These are phyloP conservation scores for Xylariomycetidae sp. DNA, from an alignment of 2,329 filamentous ascomycete species.

Conservation along the genomic window DNA sequence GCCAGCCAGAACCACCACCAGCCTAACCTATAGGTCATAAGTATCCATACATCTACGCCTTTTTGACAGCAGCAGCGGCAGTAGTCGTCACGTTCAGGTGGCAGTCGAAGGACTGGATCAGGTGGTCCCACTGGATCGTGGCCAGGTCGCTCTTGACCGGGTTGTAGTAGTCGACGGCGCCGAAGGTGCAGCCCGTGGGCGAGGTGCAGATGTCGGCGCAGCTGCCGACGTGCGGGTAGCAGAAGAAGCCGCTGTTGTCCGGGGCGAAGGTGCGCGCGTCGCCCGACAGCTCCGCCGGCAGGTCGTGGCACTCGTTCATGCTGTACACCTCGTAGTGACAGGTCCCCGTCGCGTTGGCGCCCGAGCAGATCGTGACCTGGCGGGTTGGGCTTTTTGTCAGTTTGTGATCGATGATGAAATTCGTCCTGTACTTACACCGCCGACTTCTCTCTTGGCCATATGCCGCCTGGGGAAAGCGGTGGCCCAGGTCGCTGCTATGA, in stretches of 20 bases:
- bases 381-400: too few species aligned
- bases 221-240: slow-evolving; percentile 35
- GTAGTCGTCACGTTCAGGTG: slow-evolving; percentile 22
- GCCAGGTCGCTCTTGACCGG: slow-evolving; percentile 43
- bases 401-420: too few species aligned
- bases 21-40: too few species aligned
- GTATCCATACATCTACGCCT: too few species aligned
- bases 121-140: slow-evolving; percentile 39
- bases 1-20: too few species aligned
- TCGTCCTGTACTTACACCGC: slow-evolving; percentile 49
- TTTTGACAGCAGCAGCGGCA: too few species aligned
- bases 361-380: slow-evolving; percentile 47
- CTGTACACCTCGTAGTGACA: slow-evolving; percentile 41
- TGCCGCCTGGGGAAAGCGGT: slow-evolving; percentile 22
- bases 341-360: slow-evolving; percentile 42
- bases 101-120: slow-evolving; percentile 34
- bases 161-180: slow-evolving; percentile 40
- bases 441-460: slow-evolving; percentile 37
- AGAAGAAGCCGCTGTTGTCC: slow-evolving; percentile 44
- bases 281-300: slow-evolving; percentile 33
- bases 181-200: slow-evolving; percentile 49
- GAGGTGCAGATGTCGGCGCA: slow-evolving; percentile 44
- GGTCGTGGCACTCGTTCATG: slow-evolving; percentile 41
- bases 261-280: slow-evolving; percentile 47
- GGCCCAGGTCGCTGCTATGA: slow-evolving; percentile 17